Evolutionary conservation across 83 land plant species (phyloP).

Genomic region (Picea abies): DNA sequence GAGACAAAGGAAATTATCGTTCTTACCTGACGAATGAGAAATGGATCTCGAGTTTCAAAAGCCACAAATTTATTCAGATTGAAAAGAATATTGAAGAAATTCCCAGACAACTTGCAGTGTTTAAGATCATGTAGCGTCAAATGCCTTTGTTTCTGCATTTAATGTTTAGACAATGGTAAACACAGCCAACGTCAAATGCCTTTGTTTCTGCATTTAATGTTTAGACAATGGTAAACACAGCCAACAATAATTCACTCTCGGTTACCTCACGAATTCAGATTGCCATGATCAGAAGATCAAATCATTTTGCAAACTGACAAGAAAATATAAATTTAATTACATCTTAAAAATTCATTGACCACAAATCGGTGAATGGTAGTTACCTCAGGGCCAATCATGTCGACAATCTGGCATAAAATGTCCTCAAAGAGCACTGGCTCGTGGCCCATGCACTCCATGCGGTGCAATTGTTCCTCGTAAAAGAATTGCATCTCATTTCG

Average conservation of each 20-base stretch:
- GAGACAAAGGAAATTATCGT: neutral
- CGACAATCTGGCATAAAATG: conserved; percentile 97
- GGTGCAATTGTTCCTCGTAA: conserved; percentile 98
- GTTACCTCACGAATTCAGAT: too few relatives aligned
- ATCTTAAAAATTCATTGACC: neutral
- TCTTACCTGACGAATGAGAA: conserved; percentile 94
- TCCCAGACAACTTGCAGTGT: conserved; percentile 90
- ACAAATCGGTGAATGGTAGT: neutral
- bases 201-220: conserved; percentile 60
- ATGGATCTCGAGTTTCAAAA: conserved; percentile 98
- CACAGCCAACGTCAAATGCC: conserved; percentile 14
- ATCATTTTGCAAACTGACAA: neutral
- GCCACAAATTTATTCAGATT: conserved; percentile 99
- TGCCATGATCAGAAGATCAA: neutral
- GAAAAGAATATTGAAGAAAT: conserved; percentile 92
- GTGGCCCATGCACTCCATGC: conserved; percentile 99
- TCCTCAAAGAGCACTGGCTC: conserved; percentile 99
- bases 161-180: too few relatives aligned
- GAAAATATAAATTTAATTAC: neutral
- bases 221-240: too few relatives aligned
- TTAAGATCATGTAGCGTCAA: conserved; percentile 86
- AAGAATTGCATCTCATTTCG: conserved; percentile 97
- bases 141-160: conserved; percentile 68
- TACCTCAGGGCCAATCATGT: conserved; percentile 95
- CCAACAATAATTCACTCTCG: too few relatives aligned